Evolutionary conservation across 2,329 filamentous ascomycete species (phyloP).

Genomic region (Hymenoscyphus occultus): DNA sequence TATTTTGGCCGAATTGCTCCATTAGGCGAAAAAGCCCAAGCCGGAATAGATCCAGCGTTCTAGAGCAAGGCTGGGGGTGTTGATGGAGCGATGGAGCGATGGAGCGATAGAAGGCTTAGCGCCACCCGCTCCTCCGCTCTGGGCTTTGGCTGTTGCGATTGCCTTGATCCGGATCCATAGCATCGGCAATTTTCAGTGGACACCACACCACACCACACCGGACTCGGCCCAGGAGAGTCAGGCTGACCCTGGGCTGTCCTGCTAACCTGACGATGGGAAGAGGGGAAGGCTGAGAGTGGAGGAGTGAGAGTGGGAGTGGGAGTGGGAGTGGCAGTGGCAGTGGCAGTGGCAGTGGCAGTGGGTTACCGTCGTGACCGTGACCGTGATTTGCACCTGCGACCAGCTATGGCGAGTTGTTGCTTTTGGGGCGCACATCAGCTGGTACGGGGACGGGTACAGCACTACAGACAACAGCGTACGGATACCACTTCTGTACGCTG

Average conservation of each 20-base stretch:
- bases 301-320: neutral
- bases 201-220: no score
- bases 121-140: neutral
- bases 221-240: no score
- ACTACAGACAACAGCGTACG: neutral
- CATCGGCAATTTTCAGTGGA: no score
- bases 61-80: neutral
- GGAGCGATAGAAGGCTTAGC: neutral
- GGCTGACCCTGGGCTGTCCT: no score
- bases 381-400: neutral
- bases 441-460: neutral
- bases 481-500: neutral
- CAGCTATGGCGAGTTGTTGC: neutral
- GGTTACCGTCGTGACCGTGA: no score
- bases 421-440: neutral
- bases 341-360: no score
- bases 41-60: neutral
- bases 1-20: conserved; percentile 5
- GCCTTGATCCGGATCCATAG: no score
- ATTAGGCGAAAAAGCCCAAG: neutral
- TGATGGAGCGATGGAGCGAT: no score
- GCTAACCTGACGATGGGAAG: neutral
- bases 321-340: no score
- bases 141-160: neutral
- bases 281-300: neutral